Percentiles rank a stretch among this genome's conserved stretches.
Conservation (phyloP, 805 yeast genomes). For the Candida endomychidarum region DNA sequence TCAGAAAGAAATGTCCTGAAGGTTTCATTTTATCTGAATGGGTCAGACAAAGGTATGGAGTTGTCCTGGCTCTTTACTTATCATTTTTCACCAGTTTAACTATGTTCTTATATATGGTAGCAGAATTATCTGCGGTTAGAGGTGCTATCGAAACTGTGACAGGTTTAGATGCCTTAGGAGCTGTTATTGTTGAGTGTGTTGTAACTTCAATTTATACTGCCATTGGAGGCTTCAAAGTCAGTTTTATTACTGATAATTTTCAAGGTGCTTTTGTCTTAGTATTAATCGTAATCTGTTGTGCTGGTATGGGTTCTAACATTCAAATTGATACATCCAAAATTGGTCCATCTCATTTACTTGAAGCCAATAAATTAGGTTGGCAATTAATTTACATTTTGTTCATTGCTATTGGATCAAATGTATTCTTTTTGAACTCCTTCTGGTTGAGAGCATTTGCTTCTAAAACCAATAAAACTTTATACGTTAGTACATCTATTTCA, state of each 20-base stretch:
- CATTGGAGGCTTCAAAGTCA: slow-evolving; percentile 85
- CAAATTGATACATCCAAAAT: slow-evolving; percentile 62
- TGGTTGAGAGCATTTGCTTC: slow-evolving; percentile 96
- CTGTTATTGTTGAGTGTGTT: slow-evolving; percentile 78
- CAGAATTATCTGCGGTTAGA: slow-evolving; percentile 80
- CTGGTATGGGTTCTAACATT: slow-evolving; percentile 76
- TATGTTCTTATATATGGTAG: slow-evolving; percentile 81
- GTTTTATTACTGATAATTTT: slow-evolving; percentile 82
- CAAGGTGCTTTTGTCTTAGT: slow-evolving; percentile 76
- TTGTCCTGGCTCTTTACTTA: slow-evolving; percentile 67
- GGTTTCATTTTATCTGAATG: slow-evolving; percentile 93
- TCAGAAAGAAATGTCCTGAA: slow-evolving; percentile 76
- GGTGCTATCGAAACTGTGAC: slow-evolving; percentile 76
- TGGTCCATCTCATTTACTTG: slow-evolving; percentile 63
- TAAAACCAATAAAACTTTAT: slow-evolving; percentile 68
- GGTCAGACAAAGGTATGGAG: slow-evolving; percentile 84
- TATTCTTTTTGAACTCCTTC: slow-evolving; percentile 86
- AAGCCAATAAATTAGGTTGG: slow-evolving; percentile 78
- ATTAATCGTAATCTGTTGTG: slow-evolving; percentile 65
- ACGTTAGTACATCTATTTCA: slow-evolving; percentile 75
- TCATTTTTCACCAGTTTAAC: slow-evolving; percentile 83
- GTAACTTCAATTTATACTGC: slow-evolving; percentile 87
- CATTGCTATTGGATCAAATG: slow-evolving; percentile 87
- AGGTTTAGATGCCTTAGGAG: slow-evolving; percentile 75
- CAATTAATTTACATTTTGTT: slow-evolving; percentile 80